Percentiles rank a stretch among this genome's conserved stretches.
Evolutionary conservation across 352 stramenopile genomes (phyloP).

Genomic region (Phytopythium vexans): DNA sequence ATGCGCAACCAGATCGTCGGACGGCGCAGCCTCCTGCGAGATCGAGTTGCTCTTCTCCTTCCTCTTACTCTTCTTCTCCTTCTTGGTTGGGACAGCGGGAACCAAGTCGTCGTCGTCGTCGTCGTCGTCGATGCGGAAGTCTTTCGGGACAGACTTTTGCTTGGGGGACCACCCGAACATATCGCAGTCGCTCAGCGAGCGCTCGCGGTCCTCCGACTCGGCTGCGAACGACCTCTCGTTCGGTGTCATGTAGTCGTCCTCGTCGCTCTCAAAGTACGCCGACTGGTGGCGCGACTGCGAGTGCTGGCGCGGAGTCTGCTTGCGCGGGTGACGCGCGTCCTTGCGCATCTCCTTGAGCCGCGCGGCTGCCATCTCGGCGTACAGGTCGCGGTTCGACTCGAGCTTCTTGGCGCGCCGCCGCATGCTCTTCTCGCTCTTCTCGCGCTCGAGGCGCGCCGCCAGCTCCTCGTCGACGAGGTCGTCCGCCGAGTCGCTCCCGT

Average conservation of each 20-base stretch:
- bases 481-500: constrained; percentile 3
- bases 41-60: constrained; percentile 7
- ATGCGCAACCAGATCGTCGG: constrained; percentile 2
- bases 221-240: too few relatives aligned
- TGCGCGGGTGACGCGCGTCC: constrained; percentile 49
- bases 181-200: too few relatives aligned
- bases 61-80: constrained; percentile 5
- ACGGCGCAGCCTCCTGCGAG: not conserved
- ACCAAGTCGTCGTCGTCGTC: constrained; percentile 11
- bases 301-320: constrained; percentile 20
- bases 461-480: constrained; percentile 59
- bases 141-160: too few relatives aligned
- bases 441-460: constrained; percentile 31
- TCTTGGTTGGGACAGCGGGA: not conserved
- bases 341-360: constrained; percentile 61
- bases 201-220: too few relatives aligned
- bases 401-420: constrained; percentile 57
- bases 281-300: constrained; percentile 9
- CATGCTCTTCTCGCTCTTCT: constrained; percentile 56
- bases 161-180: too few relatives aligned
- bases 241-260: too few relatives aligned
- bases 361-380: constrained; percentile 67
- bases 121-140: not conserved
- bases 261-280: not conserved
- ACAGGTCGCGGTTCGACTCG: constrained; percentile 67